Base-by-base conservation (phyloP, 1,139 yeast species). In the Suhomyces bokatorum region DNA sequence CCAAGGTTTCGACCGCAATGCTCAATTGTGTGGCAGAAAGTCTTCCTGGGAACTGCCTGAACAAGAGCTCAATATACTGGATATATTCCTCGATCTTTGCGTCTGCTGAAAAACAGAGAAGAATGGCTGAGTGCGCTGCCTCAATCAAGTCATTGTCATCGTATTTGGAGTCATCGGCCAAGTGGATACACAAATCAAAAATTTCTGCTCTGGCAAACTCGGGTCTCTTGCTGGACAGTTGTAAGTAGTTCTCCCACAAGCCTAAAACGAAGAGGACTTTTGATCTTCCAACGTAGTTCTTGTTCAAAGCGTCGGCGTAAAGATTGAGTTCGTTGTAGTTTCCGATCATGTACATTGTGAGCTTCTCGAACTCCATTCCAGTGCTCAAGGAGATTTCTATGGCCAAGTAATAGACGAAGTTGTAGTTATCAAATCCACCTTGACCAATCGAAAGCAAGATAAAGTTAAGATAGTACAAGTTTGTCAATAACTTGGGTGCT, bases 361-460 rank as follows among this genome's bases (percentile, higher is more conserved):
- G 56, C 4, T 56, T 52, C 48, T 78, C 79, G 26, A 75, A 67
- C 39, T 44, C 55, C 15, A 13, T 13, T 11, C 56, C 49, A 49
- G 57, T 68, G 59, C 49, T 70, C 44, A 54, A 77, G 37, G 43
- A 73, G 55, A 67, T 43, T 44, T 83, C 87, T 6, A 80, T 49
- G 14, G 80, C 62, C 4, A 81, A 63, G 39, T 76, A 70, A 52
- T 80, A 78, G n/a, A 83, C 81, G 59, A 82, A 85, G 54, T 83
- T 83, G 59, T 81, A 85, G 16, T 80, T 73, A 42, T 83, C 86
- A 58, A 86, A 85, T 1, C 89, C 89, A 1, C 87, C 85, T 33
- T 78, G 76, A 0, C 95, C 93, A 14, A 85, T 74, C 15, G 80
- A 70, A 32, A 78, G 72, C 12, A 84, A 60, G 6, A 85, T 70